Base-by-base conservation (phyloP, 441 rosid genomes). In the Mallotus repandus region DNA sequence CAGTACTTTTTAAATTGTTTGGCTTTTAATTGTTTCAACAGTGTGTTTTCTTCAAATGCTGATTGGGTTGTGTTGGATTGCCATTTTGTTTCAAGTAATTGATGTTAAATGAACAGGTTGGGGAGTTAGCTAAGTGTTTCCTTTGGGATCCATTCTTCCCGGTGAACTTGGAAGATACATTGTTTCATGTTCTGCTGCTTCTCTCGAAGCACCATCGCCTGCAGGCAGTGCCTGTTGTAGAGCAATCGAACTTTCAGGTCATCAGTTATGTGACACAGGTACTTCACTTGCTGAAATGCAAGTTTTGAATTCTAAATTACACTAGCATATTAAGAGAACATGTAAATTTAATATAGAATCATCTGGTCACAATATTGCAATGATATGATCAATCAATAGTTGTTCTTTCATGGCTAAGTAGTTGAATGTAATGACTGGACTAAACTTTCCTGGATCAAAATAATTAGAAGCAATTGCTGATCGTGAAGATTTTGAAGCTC, bases 81-180 rank as follows among this genome's bases (percentile, higher is more conserved):
- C 11, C 48, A 57, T 25, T 43, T 43, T 19, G 64, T 10, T 53
- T n/a, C 14, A 38, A 6, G 68, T 69, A 43, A 19, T 68, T 29
- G 32, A 29, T 29, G 63, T 21, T 14, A n/a, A 46, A 21, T 45
- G 35, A 50, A n/a, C 81, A 84, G 90, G 68, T 83, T 6, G 84
- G 82, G 21, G 86, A 85, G 65, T 70, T 87, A 32, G 88, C 87
- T 0, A 87, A 79, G 76, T 74, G 75, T 19, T 87, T 81, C 75
- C 74, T 83, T 4, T 87, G 86, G 87, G 76, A 81, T 66, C 83
- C 87, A 2, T 82, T 80, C 76, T 83, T 85, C 56, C 86, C 88
- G 1, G 80, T 80, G 52, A 67, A 29, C 41, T 76, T 72, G 69
- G 83, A 81, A 5, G 87, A 83, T 56, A 79, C 88, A 0, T 77